Conservation (phyloP, 1,284 basidiomycete species). For the Ceratobasidium sp. region DNA sequence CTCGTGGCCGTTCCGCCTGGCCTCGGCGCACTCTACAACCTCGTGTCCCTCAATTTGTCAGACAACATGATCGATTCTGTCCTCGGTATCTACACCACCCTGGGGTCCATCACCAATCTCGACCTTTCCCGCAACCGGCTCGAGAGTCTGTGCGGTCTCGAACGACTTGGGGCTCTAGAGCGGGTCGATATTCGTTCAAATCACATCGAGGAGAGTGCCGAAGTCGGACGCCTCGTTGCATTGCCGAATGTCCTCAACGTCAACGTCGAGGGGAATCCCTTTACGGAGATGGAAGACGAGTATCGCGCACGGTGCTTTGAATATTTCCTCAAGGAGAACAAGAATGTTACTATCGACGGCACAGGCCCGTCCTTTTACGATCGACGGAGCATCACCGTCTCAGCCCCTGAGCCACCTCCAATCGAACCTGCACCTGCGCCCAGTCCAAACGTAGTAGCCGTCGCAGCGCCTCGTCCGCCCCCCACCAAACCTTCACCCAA, state of each 20-base stretch:
- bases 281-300: conserved; percentile 72
- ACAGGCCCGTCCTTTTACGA: conserved; percentile 78
- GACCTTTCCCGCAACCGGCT: conserved; percentile 88
- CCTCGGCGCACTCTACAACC: conserved; percentile 75
- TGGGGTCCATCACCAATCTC: conserved; percentile 79
- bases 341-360: conserved; percentile 76
- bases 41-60: conserved; percentile 86
- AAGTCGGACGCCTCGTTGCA: conserved; percentile 83
- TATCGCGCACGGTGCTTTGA: conserved; percentile 82
- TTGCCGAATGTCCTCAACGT: conserved; percentile 80
- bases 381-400: conserved; percentile 58
- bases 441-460: conserved; percentile 64
- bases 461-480: conserved; percentile 49
- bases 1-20: conserved; percentile 84
- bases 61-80: conserved; percentile 98
- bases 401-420: conserved; percentile 40
- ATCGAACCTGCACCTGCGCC: conserved; percentile 50
- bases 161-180: conserved; percentile 82
- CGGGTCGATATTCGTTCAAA: conserved; percentile 89
- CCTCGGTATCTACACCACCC: conserved; percentile 80
- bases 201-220: conserved; percentile 79
- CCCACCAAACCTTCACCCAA: conserved; percentile 24
- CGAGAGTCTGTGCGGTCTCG: conserved; percentile 91
- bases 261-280: conserved; percentile 82
- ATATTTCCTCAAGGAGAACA: conserved; percentile 82